Base-by-base conservation (phyloP, 2,329 filamentous ascomycete genomes). In the Neonectria neomacrospora region DNA sequence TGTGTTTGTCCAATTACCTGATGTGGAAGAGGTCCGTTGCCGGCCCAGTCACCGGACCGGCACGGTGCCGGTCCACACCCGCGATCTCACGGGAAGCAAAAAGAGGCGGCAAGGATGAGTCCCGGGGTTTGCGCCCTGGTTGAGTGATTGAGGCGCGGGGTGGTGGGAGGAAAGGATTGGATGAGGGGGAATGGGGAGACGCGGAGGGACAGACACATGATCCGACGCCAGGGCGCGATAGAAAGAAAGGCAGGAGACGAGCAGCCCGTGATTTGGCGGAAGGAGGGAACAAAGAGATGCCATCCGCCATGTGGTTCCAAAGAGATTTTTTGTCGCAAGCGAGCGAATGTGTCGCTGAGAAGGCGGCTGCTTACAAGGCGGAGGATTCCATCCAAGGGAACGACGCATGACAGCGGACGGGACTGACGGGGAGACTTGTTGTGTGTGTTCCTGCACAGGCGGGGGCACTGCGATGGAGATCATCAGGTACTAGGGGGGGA, bases 61-160 rank as follows among this genome's bases (percentile, higher is more conserved):
- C 26, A 52, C 20, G 20, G 22, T 51, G 52, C 58, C 58, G 58
- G 58, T 51, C 58, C 34, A 51, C 58, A 18, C n/a, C 10, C 16
- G 11, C 30, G 11, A 3, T 32, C 30, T 11, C 11, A 10, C 30
- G 54, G 42, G 41, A 41, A 42, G 12, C 12, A 48, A 48, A 55
- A 55, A 52, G 53, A 23, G 22, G 26, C 23, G 28, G 16, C 45
- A 28, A 56, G 51, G 44, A 14, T 34, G 28, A 18, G 23, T n/a
- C 30, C 41, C 42, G 42, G 48, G 32, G 39, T 53, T 54, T 57
- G 41, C 32, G 54, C 48, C 22, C 34, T 54, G 60, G 54, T 63
- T 58, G 47, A 50, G 53, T 54, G 60, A 63, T 58, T 23, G 48
- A 34, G 60, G 60, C 50, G 54, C 60, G 54, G 54, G 54, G 59